Base-by-base conservation (phyloP, 805 yeast species). In the Metschnikowia cubensis region DNA sequence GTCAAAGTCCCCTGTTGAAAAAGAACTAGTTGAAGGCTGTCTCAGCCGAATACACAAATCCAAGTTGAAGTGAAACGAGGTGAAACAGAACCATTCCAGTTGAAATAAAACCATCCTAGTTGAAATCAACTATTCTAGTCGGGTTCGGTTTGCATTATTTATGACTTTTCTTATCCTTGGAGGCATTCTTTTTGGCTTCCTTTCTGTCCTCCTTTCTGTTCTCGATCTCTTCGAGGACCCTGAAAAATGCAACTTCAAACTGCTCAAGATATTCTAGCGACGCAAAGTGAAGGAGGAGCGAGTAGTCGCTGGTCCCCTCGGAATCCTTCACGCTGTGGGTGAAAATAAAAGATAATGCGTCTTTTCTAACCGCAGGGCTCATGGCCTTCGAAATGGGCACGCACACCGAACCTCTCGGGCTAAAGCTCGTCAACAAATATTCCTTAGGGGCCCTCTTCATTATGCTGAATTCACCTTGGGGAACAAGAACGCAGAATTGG, bases 301-400 rank as follows among this genome's bases (percentile, higher is more conserved):
- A 84, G 22, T 75, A 69, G 1, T 63, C 58, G 2, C 65, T 63
- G 5, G 64, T 74, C 3, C 50, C 56, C 17, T 43, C 33, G 17
- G 50, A 52, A 37, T 46, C 37, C 38, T 42, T 11, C 35, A 48
- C 41, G 42, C 39, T 69, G 54, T 79, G 75, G 62, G 87, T 85
- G 75, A 88, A 89, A 13, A 85, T 76, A 56, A 89, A 85, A 1
- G 87, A 75, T 13, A 65, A 55, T 32, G 76, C 63, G 11, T 77
- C 82, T 53, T 72, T 75, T 60, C 84, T 82, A 62, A 87, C 84
- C n/a, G 78, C 73, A 1, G 94, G 89, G 59, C 79, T 83, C 66
- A 89, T 69, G 29, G 75, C 74, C 11, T 79, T 74, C 10, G 71
- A 62, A 3, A 69, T n/a, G 13, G 50, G 50, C 33, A 48, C 48